Base-by-base conservation (phyloP, 305 asterid genomes). In the Petunia hybrid region DNA sequence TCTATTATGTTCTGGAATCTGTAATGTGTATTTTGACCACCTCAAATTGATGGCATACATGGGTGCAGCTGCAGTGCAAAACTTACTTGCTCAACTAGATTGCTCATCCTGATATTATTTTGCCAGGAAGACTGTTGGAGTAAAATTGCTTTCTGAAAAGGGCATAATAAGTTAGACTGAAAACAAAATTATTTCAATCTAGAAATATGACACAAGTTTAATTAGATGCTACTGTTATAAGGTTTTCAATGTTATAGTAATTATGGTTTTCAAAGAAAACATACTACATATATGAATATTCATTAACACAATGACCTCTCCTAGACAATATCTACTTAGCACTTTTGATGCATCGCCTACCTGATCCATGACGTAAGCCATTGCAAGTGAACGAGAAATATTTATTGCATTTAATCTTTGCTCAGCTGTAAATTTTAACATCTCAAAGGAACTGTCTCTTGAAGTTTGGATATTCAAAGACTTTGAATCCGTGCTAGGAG, bases 321-420 rank as follows among this genome's bases (percentile, higher is more conserved):
- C 35, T 38, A 40, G 55, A 51, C 51, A 38, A 79, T 41, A 67
- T 62, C 42, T 57, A 35, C 57, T 39, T 62, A 80, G 63, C 63
- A 53, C 79, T 48, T 53, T 73, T 74, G 46, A 13, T 8, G 0
- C 36, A 38, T 53, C 64, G 80, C 68, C 76, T 84, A 95, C 99
- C 98, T 94, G 98, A 86, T 95, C 99, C 99, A 95, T 94, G 84
- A 95, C 97, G 89, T 95, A 92, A 12, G 97, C 99, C 93, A 85
- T 85, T 82, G 98, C 97, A 75, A 95, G 87, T 14, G 99, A 91
- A 56, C 94, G 91, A 61, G 97, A 90, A 76, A 95, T 94, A 81
- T 90, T 90, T 66, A 89, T 82, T 69, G 98, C 97, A 87, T 90
- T 95, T 82, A 86, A 85, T 85, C 89, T 88, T 84, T 92, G 95